Evolutionary conservation across 2,329 filamentous ascomycete genomes (phyloP).

Genomic region (Fusarium tjaetaba): DNA sequence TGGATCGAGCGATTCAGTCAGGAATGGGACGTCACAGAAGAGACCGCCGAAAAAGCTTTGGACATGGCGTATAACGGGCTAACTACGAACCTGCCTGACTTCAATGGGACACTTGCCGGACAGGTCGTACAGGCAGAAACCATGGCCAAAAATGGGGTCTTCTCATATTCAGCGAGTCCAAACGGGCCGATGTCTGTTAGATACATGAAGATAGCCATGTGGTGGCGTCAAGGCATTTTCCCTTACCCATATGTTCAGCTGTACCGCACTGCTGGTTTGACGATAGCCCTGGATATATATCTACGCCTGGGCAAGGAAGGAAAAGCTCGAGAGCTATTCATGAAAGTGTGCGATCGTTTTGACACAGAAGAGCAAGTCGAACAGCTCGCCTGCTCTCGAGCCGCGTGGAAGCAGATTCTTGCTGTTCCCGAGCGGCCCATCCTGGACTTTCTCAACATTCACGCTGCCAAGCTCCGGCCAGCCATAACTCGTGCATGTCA

Average conservation of each 20-base stretch:
- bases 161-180: constrained; percentile 5
- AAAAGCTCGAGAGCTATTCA: neutral
- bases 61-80: constrained; percentile 18
- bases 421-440: neutral
- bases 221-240: constrained; percentile 31
- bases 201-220: constrained; percentile 19
- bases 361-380: neutral
- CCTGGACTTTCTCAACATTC: constrained; percentile 2
- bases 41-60: constrained; percentile 5
- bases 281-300: constrained; percentile 12
- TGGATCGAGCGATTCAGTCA: constrained; percentile 19
- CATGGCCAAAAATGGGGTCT: neutral
- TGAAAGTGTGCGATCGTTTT: neutral
- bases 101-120: constrained; percentile 1
- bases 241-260: constrained; percentile 23
- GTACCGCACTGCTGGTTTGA: constrained; percentile 23
- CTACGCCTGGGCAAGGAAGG: neutral
- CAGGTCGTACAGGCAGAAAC: constrained; percentile 1
- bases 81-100: neutral
- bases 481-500: neutral
- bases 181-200: constrained; percentile 11
- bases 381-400: constrained; percentile 1
- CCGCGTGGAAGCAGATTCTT: neutral
- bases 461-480: constrained; percentile 4
- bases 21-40: constrained; percentile 7